phyloP scores from a whole-genome alignment of 768 basidiomycete genomes.

The Artomyces pyxidatus region DNA sequence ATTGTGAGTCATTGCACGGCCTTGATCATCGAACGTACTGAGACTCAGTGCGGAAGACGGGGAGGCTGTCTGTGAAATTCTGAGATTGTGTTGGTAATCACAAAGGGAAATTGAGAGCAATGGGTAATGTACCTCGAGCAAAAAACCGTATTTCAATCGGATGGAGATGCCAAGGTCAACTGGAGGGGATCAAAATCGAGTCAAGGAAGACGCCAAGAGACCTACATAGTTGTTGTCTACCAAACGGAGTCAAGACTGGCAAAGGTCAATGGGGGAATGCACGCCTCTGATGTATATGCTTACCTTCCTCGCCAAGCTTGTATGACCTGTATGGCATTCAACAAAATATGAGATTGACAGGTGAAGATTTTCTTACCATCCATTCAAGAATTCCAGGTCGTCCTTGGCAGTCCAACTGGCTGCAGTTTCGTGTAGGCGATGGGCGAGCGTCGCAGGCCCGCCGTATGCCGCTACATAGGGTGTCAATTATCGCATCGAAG shows the following conservation, averaged over 20 bases:
- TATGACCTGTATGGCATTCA: constrained; percentile 53
- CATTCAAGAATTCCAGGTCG: constrained; percentile 67
- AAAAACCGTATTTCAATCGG: constrained; percentile 35
- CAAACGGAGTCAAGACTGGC: constrained; percentile 81
- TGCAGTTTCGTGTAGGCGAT: constrained; percentile 46
- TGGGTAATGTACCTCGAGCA: constrained; percentile 24
- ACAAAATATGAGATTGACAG: neutral
- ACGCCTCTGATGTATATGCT: constrained; percentile 2
- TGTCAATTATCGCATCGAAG: constrained; percentile 3
- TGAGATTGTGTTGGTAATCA: constrained; percentile 12
- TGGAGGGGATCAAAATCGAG: constrained; percentile 7
- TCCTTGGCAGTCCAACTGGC: constrained; percentile 58
- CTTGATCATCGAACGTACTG: constrained; percentile 24
- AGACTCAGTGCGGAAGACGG: constrained; percentile 46
- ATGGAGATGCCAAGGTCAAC: constrained; percentile 35
- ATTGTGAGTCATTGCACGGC: neutral
- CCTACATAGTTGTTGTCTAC: constrained; percentile 77
- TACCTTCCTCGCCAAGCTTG: constrained; percentile 83
- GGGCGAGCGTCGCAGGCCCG: constrained; percentile 50
- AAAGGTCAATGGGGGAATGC: neutral
- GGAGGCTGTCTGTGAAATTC: constrained; percentile 34
- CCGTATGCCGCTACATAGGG: constrained; percentile 43
- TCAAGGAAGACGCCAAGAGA: constrained; percentile 1
- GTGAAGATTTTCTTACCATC: constrained; percentile 46
- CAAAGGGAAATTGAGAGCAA: constrained; percentile 20